phyloP scores from a whole-genome alignment of 768 basidiomycete species.

The Butyriboletus loyo region DNA sequence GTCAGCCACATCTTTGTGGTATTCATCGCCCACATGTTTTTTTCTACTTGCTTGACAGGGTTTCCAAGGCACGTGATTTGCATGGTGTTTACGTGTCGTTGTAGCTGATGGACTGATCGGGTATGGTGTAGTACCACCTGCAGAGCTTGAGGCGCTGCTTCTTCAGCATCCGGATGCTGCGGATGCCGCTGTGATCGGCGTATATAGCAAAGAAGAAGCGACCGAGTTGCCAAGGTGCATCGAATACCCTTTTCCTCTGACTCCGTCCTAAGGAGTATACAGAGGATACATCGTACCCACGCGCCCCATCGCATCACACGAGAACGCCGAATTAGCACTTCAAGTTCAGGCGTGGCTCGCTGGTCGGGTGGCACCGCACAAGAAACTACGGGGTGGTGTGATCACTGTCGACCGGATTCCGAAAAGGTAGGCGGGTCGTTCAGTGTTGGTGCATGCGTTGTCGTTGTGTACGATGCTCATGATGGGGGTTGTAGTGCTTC shows the following conservation, averaged over 20 bases:
- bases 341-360: constrained; percentile 66
- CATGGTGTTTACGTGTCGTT: neutral
- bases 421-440: constrained; percentile 22
- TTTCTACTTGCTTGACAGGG: constrained; percentile 40
- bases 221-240: constrained; percentile 76
- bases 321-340: constrained; percentile 35
- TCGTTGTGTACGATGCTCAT: neutral
- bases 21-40: neutral
- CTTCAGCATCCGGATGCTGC: constrained; percentile 72
- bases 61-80: constrained; percentile 57
- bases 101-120: neutral
- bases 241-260: neutral
- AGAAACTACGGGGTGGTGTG: constrained; percentile 73
- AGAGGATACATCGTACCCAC: constrained; percentile 58
- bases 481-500: constrained; percentile 57
- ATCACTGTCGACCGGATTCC: constrained; percentile 49
- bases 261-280: neutral
- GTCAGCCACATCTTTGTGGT: neutral
- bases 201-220: constrained; percentile 60
- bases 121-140: constrained; percentile 64
- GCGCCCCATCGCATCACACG: constrained; percentile 18
- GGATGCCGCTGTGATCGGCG: constrained; percentile 80
- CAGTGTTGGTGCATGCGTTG: neutral
- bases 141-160: constrained; percentile 77
- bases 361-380: constrained; percentile 69